phyloP scores from a whole-genome alignment of 495 filamentous ascomycete species.

The Stereocaulon alpinum region DNA sequence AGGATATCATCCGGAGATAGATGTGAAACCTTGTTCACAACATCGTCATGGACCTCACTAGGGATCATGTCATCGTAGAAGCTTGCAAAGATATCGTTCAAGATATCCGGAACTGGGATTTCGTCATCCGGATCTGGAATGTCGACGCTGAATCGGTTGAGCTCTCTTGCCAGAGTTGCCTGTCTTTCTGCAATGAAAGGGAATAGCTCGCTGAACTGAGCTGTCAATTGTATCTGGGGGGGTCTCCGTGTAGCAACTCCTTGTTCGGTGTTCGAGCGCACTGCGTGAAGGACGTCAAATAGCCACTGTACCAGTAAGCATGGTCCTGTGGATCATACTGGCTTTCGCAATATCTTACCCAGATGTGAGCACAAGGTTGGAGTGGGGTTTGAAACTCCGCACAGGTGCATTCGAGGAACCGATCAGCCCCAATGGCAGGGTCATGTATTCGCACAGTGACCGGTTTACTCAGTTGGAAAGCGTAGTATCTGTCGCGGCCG shows the following conservation, averaged over 20 bases:
- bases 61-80: slow-evolving; percentile 36
- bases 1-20: slow-evolving; percentile 34
- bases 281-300: slow-evolving; percentile 15
- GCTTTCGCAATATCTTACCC: background rate
- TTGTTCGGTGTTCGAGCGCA: slow-evolving; percentile 2
- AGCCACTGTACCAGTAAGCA: slow-evolving; percentile 16
- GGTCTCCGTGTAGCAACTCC: background rate
- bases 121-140: slow-evolving; percentile 13
- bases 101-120: slow-evolving; percentile 22
- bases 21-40: slow-evolving; percentile 26
- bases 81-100: slow-evolving; percentile 41
- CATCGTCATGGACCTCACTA: slow-evolving; percentile 36
- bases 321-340: background rate
- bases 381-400: background rate
- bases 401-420: slow-evolving; percentile 4
- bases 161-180: slow-evolving; percentile 2
- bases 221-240: slow-evolving; percentile 1
- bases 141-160: slow-evolving; percentile 5
- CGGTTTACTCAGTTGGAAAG: slow-evolving; percentile 18
- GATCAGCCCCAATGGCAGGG: slow-evolving; percentile 2
- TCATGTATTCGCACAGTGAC: slow-evolving; percentile 18
- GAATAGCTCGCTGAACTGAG: slow-evolving; percentile 11
- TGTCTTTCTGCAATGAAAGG: slow-evolving; percentile 12
- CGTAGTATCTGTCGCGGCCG: slow-evolving; percentile 16
- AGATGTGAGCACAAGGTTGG: background rate